Percentiles rank a stretch among this genome's conserved stretches.
Evolutionary conservation across 257 asterid species (phyloP).

Genomic region (Solanum lignicaule): DNA sequence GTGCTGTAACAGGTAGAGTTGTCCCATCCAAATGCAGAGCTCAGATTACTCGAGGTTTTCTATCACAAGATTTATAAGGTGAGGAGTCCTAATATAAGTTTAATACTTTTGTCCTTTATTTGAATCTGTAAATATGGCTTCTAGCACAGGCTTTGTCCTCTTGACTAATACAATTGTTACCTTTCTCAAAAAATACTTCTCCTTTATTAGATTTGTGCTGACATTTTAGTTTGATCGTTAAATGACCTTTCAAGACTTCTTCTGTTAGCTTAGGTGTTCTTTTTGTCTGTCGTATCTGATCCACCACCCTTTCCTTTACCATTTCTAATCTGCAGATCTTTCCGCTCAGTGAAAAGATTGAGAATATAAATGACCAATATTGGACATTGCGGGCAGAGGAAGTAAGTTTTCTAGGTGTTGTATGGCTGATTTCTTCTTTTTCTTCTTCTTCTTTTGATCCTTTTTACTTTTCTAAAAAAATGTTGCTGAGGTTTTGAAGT

Average conservation of each 20-base stretch:
- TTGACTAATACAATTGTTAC: not conserved
- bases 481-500: not conserved
- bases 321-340: conserved; percentile 51
- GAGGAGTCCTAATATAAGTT: not conserved
- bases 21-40: conserved; percentile 41
- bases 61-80: conserved; percentile 51
- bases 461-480: not conserved
- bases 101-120: not conserved
- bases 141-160: not conserved
- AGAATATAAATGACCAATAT: conserved; percentile 86
- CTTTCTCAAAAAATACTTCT: not conserved
- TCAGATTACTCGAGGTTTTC: conserved; percentile 43
- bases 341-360: conserved; percentile 73
- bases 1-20: conserved; percentile 31
- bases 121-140: not conserved
- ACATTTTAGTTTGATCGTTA: not conserved
- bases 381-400: conserved; percentile 98
- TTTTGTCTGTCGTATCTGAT: not conserved
- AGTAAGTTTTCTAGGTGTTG: conserved; percentile 29
- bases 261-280: not conserved
- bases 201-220: conserved; percentile 1
- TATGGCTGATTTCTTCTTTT: not conserved
- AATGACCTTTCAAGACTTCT: not conserved
- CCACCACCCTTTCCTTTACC: not conserved
- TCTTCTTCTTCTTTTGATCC: not conserved